Evolutionary conservation across 352 stramenopile genomes (phyloP).

Genomic region (Globisporangium recalcitrans): DNA sequence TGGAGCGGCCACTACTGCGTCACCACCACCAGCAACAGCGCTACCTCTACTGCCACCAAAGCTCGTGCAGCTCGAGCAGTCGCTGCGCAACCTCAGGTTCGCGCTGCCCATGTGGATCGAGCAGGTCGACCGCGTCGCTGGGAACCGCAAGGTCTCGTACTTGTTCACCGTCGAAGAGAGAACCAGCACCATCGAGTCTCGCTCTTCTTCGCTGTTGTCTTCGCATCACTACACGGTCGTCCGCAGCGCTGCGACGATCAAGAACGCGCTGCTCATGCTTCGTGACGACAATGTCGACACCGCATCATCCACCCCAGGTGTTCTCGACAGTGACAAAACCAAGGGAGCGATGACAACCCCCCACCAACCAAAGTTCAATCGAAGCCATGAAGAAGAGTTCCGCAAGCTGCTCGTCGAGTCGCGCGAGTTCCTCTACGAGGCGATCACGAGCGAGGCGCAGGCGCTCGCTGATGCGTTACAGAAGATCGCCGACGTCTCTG

Average conservation of each 20-base stretch:
- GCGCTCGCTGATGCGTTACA: conserved; percentile 40
- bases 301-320: neutral
- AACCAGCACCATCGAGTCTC: neutral
- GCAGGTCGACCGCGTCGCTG: conserved; percentile 46
- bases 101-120: conserved; percentile 69
- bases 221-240: conserved; percentile 29
- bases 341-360: conserved; percentile 5
- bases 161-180: conserved; percentile 47
- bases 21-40: neutral
- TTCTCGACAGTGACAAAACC: conserved; percentile 9
- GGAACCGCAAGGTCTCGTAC: conserved; percentile 66
- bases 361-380: conserved; percentile 30
- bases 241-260: conserved; percentile 54
- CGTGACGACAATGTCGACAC: conserved; percentile 15
- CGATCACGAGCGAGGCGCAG: conserved; percentile 52
- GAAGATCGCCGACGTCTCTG: conserved; percentile 21
- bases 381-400: conserved; percentile 25
- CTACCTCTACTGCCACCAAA: conserved; percentile 9
- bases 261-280: conserved; percentile 50
- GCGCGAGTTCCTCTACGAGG: conserved; percentile 60
- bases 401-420: conserved; percentile 51
- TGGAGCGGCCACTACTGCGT: neutral
- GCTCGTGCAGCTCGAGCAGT: conserved; percentile 21
- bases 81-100: conserved; percentile 41
- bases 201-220: neutral